phyloP scores from a whole-genome alignment of 2,329 filamentous ascomycete genomes.

The Simplicillium sp. region DNA sequence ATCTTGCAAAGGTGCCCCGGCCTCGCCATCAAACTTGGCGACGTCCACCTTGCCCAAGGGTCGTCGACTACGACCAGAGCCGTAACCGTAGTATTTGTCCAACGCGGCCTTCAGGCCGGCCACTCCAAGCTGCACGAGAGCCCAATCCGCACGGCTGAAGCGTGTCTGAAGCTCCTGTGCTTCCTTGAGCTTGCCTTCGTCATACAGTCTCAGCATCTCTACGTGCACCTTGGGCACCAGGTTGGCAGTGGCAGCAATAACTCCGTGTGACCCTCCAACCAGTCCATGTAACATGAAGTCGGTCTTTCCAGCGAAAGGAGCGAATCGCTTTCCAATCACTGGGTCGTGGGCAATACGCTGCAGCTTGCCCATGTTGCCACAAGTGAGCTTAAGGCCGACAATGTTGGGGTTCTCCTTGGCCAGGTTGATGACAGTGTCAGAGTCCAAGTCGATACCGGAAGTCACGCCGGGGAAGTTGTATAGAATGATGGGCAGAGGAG shows the following conservation, averaged over 20 bases:
- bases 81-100: conserved; percentile 12
- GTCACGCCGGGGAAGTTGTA: conserved; percentile 59
- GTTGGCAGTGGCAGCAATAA: conserved; percentile 30
- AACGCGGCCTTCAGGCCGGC: conserved; percentile 17
- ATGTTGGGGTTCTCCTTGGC: conserved; percentile 44
- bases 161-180: conserved; percentile 25
- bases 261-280: conserved; percentile 26
- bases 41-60: conserved; percentile 13
- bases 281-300: conserved; percentile 32
- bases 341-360: conserved; percentile 34
- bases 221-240: conserved; percentile 26
- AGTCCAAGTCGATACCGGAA: conserved; percentile 50
- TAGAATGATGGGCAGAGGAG: conserved; percentile 51
- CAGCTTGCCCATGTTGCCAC: conserved; percentile 57
- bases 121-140: conserved; percentile 17
- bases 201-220: conserved; percentile 22
- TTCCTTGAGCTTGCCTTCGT: conserved; percentile 20
- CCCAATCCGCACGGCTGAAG: conserved; percentile 18
- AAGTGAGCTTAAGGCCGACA: conserved; percentile 55
- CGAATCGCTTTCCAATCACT: conserved; percentile 18
- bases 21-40: conserved; percentile 13
- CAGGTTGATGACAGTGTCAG: conserved; percentile 46
- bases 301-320: conserved; percentile 26
- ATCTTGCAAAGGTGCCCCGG: conserved; percentile 8
- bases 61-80: conserved; percentile 14